These are phyloP conservation scores for Arthromyces matolae DNA, from an alignment of 768 basidiomycete genomes.

Conservation along the genomic window DNA sequence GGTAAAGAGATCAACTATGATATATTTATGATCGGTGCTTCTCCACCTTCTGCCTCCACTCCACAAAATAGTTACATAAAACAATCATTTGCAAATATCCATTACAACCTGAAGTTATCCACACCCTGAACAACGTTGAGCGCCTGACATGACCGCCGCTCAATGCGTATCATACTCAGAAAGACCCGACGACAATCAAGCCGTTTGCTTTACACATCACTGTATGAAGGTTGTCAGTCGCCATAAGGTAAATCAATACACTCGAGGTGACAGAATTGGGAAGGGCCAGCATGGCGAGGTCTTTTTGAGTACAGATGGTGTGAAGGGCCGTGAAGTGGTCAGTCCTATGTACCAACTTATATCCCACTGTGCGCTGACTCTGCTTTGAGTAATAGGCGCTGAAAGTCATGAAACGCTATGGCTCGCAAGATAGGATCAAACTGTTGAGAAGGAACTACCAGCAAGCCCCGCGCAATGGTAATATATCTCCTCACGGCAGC, in stretches of 20 bases:
- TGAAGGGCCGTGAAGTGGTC: slow-evolving; percentile 41
- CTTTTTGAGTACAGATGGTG: slow-evolving; percentile 58
- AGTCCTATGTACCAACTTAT: slow-evolving; percentile 25
- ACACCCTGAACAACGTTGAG: too few species aligned
- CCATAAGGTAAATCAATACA: slow-evolving; percentile 68
- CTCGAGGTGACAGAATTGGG: slow-evolving; percentile 34
- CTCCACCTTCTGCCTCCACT: too few species aligned
- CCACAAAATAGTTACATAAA: too few species aligned
- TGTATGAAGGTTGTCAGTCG: slow-evolving; percentile 30
- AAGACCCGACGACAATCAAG: too few species aligned
- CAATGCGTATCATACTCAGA: too few species aligned
- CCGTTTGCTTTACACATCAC: too few species aligned
- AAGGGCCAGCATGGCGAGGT: slow-evolving; percentile 55
- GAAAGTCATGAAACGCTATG: slow-evolving; percentile 63
- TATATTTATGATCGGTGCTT: too few species aligned
- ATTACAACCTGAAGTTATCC: too few species aligned
- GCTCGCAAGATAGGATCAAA: slow-evolving; percentile 63
- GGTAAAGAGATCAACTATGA: too few species aligned
- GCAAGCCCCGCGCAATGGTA: slow-evolving; percentile 15
- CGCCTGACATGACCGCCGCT: too few species aligned
- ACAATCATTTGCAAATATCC: too few species aligned
- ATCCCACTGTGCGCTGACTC: neutral
- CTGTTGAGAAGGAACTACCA: slow-evolving; percentile 40
- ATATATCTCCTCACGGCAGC: slow-evolving; percentile 42
- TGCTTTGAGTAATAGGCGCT: slow-evolving; percentile 47